Percentiles rank a stretch among this genome's conserved stretches.
These are phyloP conservation scores for Monosporozyma siamensis DNA, from an alignment of 805 yeast species.

Conservation along the genomic window DNA sequence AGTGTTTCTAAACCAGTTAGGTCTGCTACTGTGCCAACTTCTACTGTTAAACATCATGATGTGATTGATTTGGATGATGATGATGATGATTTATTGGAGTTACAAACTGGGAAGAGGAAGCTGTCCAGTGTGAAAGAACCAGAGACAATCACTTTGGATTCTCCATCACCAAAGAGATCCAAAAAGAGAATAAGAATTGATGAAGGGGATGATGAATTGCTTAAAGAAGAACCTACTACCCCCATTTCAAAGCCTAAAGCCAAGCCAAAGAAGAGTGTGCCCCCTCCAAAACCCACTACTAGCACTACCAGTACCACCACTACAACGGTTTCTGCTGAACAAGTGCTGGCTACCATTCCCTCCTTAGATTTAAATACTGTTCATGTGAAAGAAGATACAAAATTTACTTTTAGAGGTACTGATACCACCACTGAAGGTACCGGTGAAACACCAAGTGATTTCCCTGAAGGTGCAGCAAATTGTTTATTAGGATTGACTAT, in stretches of 20 bases:
- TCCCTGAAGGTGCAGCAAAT: conserved; percentile 78
- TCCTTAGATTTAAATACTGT: conserved; percentile 57
- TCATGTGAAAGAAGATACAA: conserved; percentile 42
- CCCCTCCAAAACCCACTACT: background rate
- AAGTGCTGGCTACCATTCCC: conserved; percentile 48
- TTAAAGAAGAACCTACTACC: background rate
- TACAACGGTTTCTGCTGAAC: conserved; percentile 14
- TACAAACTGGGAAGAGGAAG: conserved; percentile 1
- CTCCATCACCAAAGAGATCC: conserved; percentile 3
- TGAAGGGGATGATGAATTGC: background rate
- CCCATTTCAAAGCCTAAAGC: no score
- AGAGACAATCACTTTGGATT: background rate
- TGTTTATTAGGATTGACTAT: conserved; percentile 84
- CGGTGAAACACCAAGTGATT: conserved; percentile 26
- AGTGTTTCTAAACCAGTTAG: background rate
- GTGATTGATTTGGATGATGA: conserved; percentile 27
- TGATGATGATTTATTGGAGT: conserved; percentile 10
- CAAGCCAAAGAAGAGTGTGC: no score
- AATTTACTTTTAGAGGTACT: conserved; percentile 38
- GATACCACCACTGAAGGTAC: conserved; percentile 22
- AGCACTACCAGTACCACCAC: background rate
- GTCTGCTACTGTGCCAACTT: conserved; percentile 9
- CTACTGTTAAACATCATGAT: conserved; percentile 7
- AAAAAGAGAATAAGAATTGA: background rate
- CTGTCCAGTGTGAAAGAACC: conserved; percentile 4